Evolutionary conservation across 805 yeast species (phyloP).

Genomic region (Metschnikowia sp.): DNA sequence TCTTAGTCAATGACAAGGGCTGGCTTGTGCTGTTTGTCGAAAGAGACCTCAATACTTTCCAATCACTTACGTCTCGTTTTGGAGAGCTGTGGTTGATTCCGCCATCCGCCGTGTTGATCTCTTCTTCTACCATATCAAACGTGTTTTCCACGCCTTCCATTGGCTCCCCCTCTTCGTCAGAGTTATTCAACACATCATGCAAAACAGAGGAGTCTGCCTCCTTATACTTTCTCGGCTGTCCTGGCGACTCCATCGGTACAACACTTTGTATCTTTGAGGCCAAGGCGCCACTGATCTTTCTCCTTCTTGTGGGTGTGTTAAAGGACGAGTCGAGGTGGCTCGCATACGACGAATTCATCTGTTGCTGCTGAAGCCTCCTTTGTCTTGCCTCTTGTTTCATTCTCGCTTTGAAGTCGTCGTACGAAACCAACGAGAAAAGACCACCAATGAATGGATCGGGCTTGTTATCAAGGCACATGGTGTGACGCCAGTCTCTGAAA

Average conservation of each 20-base stretch:
- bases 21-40: constrained; percentile 31
- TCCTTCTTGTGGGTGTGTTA: constrained; percentile 70
- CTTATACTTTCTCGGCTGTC: constrained; percentile 83
- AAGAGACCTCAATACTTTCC: constrained; percentile 41
- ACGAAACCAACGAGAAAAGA: constrained; percentile 55
- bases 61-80: constrained; percentile 25
- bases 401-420: constrained; percentile 59
- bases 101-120: constrained; percentile 15
- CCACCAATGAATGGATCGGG: constrained; percentile 70
- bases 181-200: constrained; percentile 40
- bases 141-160: constrained; percentile 22
- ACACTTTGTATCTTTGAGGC: constrained; percentile 69
- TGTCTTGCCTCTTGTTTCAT: constrained; percentile 43
- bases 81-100: constrained; percentile 21
- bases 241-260: constrained; percentile 91
- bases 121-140: constrained; percentile 14
- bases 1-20: constrained; percentile 39
- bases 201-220: constrained; percentile 31
- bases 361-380: constrained; percentile 32
- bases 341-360: constrained; percentile 24
- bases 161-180: constrained; percentile 33
- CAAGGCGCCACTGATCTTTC: constrained; percentile 63
- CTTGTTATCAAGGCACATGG: constrained; percentile 73
- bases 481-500: constrained; percentile 92
- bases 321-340: constrained; percentile 47